Percentiles rank a stretch among this genome's conserved stretches.
Conservation (phyloP, 208 protist genomes). For the Phytomonas serpens region DNA sequence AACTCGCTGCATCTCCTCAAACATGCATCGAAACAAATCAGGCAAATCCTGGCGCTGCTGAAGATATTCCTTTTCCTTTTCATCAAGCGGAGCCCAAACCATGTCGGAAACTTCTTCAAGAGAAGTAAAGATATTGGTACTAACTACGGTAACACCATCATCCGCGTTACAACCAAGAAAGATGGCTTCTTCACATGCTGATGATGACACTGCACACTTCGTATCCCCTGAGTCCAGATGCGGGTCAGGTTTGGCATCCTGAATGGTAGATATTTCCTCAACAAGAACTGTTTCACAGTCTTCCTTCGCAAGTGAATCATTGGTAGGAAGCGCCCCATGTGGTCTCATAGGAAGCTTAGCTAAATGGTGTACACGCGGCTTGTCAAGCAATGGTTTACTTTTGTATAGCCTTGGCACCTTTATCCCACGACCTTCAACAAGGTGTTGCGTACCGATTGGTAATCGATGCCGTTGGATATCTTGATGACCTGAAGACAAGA, state of each 20-base stretch:
- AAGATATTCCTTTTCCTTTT: background rate
- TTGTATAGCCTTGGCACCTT: background rate
- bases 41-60: background rate
- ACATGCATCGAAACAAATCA: background rate
- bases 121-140: background rate
- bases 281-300: background rate
- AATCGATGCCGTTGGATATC: background rate
- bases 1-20: background rate
- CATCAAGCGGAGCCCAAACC: background rate
- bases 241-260: background rate
- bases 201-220: background rate
- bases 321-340: background rate
- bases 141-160: background rate
- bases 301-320: background rate
- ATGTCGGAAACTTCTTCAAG: background rate
- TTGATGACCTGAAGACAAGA: background rate
- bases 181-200: background rate
- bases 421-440: background rate
- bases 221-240: background rate
- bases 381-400: background rate
- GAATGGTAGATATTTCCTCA: background rate
- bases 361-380: background rate
- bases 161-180: background rate
- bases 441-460: background rate
- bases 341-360: background rate